Conservation (phyloP, 768 basidiomycete genomes). For the Russula emetica region DNA sequence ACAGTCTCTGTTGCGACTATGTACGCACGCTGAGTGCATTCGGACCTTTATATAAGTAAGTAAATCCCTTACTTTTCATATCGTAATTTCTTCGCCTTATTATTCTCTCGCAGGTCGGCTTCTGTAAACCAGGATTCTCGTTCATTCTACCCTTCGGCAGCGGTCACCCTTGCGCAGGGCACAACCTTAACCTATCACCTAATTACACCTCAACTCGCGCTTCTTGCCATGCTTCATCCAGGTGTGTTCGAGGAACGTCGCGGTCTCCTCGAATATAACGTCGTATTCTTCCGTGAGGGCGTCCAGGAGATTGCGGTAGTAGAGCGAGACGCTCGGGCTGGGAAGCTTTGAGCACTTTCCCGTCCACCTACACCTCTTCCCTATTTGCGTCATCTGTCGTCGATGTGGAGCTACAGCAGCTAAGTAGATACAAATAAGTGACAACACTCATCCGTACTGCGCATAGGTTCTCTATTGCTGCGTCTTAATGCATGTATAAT, state of each 20-base stretch:
- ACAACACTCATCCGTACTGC: not conserved
- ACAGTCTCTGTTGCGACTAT: slow-evolving; percentile 89
- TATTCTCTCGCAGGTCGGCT: slow-evolving; percentile 17
- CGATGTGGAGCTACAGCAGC: not conserved
- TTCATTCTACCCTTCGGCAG: slow-evolving; percentile 65
- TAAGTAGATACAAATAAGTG: not conserved
- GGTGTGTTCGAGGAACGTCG: slow-evolving; percentile 66
- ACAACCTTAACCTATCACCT: slow-evolving; percentile 83
- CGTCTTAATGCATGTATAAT: slow-evolving; percentile 6
- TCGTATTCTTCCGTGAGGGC: slow-evolving; percentile 79
- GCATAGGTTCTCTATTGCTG: not conserved
- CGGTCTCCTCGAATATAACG: slow-evolving; percentile 81
- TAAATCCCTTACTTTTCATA: slow-evolving; percentile 33
- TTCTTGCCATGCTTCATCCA: slow-evolving; percentile 70
- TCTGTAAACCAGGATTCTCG: slow-evolving; percentile 33
- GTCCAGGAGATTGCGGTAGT: slow-evolving; percentile 78
- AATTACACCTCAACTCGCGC: slow-evolving; percentile 65
- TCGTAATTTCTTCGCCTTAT: slow-evolving; percentile 6
- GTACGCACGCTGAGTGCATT: slow-evolving; percentile 84
- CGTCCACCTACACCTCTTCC: not conserved
- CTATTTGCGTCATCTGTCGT: not conserved
- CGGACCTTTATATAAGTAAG: slow-evolving; percentile 83
- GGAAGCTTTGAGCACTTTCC: slow-evolving; percentile 19
- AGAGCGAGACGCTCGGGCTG: slow-evolving; percentile 49
- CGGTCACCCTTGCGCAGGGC: slow-evolving; percentile 57